phyloP scores from a whole-genome alignment of 192 early-diverging fungal species.

The Coemansia sp. region DNA sequence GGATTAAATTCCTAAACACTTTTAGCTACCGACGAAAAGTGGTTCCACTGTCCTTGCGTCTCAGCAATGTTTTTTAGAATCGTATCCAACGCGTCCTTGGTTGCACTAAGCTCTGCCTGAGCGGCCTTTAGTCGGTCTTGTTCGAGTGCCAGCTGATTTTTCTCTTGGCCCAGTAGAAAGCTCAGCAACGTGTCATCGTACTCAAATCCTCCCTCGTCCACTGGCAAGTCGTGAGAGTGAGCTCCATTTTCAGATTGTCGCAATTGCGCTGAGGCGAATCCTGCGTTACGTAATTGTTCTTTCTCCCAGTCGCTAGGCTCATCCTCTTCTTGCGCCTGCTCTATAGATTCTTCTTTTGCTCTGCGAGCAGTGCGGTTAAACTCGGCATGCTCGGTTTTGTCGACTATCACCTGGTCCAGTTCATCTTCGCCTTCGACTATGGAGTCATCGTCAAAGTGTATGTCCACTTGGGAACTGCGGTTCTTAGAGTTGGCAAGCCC shows the following conservation, averaged over 20 bases:
- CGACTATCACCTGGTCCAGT: constrained; percentile 30
- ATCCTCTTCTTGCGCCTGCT: constrained; percentile 32
- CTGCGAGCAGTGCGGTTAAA: constrained; percentile 16
- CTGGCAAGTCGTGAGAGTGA: constrained; percentile 7
- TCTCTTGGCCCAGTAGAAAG: constrained; percentile 41
- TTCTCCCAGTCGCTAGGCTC: constrained; percentile 52
- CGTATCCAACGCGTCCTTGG: constrained; percentile 13
- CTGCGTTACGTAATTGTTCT: constrained; percentile 48
- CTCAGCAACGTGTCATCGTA: constrained; percentile 31
- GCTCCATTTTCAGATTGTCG: not conserved
- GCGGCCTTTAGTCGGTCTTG: constrained; percentile 22
- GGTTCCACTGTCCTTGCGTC: constrained; percentile 37
- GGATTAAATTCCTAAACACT: not conserved
- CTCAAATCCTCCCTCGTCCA: constrained; percentile 23
- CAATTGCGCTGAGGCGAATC: constrained; percentile 9
- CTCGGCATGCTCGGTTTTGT: constrained; percentile 33
- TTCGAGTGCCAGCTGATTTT: constrained; percentile 29
- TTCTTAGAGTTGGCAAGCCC: constrained; percentile 15
- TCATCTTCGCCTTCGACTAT: constrained; percentile 40
- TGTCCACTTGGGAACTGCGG: not conserved
- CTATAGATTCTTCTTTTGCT: constrained; percentile 37
- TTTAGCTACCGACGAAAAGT: constrained; percentile 35
- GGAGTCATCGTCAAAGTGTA: constrained; percentile 8
- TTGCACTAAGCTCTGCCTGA: constrained; percentile 10
- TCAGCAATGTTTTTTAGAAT: constrained; percentile 16